Evolutionary conservation across 225 moss, liverwort and hornwort species (phyloP).

Genomic region (Sphagnum tenellum): DNA sequence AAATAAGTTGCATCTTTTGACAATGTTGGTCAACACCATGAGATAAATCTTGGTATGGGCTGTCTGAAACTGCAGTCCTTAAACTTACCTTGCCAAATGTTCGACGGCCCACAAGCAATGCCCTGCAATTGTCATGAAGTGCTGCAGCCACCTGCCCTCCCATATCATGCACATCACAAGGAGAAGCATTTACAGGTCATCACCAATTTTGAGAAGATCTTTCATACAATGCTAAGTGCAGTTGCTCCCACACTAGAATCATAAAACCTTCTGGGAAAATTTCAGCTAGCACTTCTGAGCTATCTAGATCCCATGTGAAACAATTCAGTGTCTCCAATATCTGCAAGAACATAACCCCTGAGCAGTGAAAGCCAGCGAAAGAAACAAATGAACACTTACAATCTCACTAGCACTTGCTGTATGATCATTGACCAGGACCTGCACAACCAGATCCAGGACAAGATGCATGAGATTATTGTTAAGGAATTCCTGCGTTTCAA

Average conservation of each 20-base stretch:
- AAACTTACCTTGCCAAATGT: conserved; percentile 77
- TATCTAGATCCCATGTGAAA: too few species aligned
- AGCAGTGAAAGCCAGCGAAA: background rate
- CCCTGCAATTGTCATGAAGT: conserved; percentile 84
- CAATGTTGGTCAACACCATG: too few species aligned
- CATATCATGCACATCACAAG: background rate
- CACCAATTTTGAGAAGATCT: background rate
- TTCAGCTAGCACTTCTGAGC: too few species aligned
- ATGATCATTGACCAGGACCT: conserved; percentile 79
- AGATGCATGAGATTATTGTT: too few species aligned
- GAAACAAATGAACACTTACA: conserved; percentile 25
- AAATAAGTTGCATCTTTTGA: too few species aligned
- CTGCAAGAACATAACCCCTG: background rate
- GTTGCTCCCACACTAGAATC: too few species aligned
- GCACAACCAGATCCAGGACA: conserved; percentile 6
- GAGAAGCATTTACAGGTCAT: background rate
- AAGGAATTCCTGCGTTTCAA: too few species aligned
- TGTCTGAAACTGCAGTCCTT: too few species aligned
- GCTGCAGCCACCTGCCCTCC: conserved; percentile 74
- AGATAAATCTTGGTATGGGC: too few species aligned
- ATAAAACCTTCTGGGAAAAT: too few species aligned
- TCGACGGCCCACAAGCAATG: conserved; percentile 67
- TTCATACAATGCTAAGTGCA: too few species aligned
- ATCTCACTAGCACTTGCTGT: conserved; percentile 98
- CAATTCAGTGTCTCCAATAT: too few species aligned